phyloP scores from a whole-genome alignment of 371 early-diverging fungal genomes.

The Dichotomocladium elegans region DNA sequence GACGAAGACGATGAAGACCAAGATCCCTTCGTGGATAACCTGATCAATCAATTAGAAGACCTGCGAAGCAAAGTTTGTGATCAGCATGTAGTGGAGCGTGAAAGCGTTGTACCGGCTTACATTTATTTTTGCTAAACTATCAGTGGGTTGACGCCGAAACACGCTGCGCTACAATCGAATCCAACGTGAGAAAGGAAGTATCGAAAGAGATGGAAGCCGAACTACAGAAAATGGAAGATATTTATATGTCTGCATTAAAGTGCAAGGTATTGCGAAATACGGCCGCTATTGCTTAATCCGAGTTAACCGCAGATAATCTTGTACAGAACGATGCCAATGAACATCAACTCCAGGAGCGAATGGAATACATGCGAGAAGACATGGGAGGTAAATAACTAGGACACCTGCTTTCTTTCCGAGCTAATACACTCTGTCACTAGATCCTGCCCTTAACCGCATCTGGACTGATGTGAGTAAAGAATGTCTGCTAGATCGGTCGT shows the following conservation, averaged over 20 bases:
- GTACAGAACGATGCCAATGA: constrained; percentile 15
- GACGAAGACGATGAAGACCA: constrained; percentile 34
- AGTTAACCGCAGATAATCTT: too few species aligned
- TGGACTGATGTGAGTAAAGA: constrained; percentile 4
- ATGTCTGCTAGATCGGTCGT: too few species aligned
- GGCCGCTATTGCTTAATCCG: too few species aligned
- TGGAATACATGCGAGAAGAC: background rate
- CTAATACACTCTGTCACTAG: background rate
- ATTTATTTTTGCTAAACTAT: background rate
- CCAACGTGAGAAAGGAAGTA: constrained; percentile 50
- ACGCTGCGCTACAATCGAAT: constrained; percentile 50
- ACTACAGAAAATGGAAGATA: constrained; percentile 38
- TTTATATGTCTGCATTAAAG: constrained; percentile 29
- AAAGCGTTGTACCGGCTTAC: too few species aligned
- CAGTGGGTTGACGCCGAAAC: constrained; percentile 57
- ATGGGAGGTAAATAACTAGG: background rate
- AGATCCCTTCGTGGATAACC: constrained; percentile 44
- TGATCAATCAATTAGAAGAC: constrained; percentile 40
- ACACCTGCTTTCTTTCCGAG: background rate
- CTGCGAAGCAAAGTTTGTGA: constrained; percentile 35
- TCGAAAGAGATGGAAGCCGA: constrained; percentile 41
- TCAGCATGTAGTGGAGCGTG: background rate
- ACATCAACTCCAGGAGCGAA: constrained; percentile 3
- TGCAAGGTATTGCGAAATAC: constrained; percentile 22
- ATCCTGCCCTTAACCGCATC: background rate